Evolutionary conservation across 371 early-diverging fungal genomes (phyloP).

Genomic region (Apophysomyces ossiformis): DNA sequence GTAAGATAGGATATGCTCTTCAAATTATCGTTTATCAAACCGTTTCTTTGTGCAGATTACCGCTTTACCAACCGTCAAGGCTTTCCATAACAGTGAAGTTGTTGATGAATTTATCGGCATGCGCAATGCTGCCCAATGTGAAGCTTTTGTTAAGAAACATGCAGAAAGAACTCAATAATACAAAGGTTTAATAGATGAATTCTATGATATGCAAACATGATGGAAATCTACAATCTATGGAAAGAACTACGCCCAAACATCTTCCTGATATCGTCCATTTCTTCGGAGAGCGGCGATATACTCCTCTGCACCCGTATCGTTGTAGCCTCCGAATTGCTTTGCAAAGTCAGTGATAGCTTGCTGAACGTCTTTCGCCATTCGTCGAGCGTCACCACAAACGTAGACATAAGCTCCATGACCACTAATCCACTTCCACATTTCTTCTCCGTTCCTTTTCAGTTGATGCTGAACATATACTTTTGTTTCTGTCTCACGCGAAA

Average conservation of each 20-base stretch:
- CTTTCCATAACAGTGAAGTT: constrained; percentile 67
- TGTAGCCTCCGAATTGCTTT: constrained; percentile 62
- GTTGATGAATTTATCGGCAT: constrained; percentile 73
- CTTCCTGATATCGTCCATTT: constrained; percentile 87
- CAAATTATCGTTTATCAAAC: neutral
- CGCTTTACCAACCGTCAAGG: constrained; percentile 78
- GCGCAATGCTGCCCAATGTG: constrained; percentile 48
- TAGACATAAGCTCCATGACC: constrained; percentile 71
- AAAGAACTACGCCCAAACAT: constrained; percentile 82
- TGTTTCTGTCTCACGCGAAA: constrained; percentile 74
- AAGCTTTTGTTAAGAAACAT: constrained; percentile 63
- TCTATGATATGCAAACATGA: neutral
- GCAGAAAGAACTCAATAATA: constrained; percentile 28
- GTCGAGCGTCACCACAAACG: constrained; percentile 93
- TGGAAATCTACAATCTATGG: neutral
- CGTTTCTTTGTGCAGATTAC: constrained; percentile 44
- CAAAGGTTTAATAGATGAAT: neutral
- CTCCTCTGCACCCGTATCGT: constrained; percentile 65
- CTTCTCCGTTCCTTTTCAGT: constrained; percentile 60
- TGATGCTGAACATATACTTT: constrained; percentile 89
- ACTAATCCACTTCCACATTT: constrained; percentile 73
- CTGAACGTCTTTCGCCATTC: constrained; percentile 92
- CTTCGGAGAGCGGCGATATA: constrained; percentile 79
- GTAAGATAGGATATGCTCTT: constrained; percentile 26
- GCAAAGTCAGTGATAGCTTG: constrained; percentile 69